A percentile compares a stretch with the other conserved stretches of the same genome.
These are phyloP conservation scores for Botrytis paeoniae DNA, from an alignment of 2,329 filamentous ascomycete genomes.

Conservation along the genomic window DNA sequence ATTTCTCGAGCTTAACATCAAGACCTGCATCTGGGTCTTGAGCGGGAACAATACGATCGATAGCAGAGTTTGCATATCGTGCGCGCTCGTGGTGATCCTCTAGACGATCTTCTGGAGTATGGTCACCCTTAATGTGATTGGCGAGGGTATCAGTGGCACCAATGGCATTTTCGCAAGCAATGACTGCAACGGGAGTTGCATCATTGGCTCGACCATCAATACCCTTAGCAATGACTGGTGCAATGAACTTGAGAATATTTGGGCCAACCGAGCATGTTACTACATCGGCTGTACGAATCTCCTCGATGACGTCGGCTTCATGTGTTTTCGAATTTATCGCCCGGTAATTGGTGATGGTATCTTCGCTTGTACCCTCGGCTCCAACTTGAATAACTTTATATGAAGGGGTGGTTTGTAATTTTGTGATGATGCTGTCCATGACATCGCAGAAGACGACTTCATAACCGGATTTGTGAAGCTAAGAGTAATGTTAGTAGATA, in stretches of 20 bases:
- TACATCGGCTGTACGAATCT: constrained; percentile 82
- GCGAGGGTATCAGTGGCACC: constrained; percentile 87
- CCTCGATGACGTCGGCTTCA: constrained; percentile 75
- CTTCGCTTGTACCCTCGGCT: constrained; percentile 73
- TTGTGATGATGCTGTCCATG: constrained; percentile 75
- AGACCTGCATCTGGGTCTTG: constrained; percentile 78
- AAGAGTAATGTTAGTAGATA: constrained; percentile 14
- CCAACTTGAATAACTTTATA: constrained; percentile 96
- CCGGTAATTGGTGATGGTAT: constrained; percentile 89
- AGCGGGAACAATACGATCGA: constrained; percentile 95
- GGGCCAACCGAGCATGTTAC: constrained; percentile 97
- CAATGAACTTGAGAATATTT: constrained; percentile 94
- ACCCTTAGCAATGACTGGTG: constrained; percentile 90
- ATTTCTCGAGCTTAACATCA: constrained; percentile 94
- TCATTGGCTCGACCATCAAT: constrained; percentile 71
- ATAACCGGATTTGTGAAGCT: constrained; percentile 78
- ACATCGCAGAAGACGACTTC: constrained; percentile 97
- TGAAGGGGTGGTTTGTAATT: constrained; percentile 68
- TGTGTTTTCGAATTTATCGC: constrained; percentile 93
- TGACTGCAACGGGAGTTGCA: constrained; percentile 74
- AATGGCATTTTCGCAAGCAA: constrained; percentile 98
- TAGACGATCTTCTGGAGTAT: constrained; percentile 67
- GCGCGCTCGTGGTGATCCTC: constrained; percentile 70
- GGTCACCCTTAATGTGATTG: constrained; percentile 71
- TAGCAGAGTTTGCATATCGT: constrained; percentile 93